Evolutionary conservation across 176 grass and related monocot genomes (phyloP).

Genomic region (Triticum turgidum): DNA sequence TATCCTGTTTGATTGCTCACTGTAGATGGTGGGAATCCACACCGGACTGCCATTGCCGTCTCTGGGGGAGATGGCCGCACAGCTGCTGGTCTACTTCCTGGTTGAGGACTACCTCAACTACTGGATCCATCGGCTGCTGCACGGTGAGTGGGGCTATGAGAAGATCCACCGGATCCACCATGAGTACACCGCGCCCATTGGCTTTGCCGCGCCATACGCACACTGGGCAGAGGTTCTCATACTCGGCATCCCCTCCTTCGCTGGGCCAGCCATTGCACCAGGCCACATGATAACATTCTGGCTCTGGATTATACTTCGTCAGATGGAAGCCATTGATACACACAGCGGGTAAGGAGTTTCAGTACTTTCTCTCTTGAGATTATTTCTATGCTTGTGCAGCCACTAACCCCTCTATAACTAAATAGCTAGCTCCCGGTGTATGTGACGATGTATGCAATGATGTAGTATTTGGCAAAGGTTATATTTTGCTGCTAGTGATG

Average conservation of each 20-base stretch:
- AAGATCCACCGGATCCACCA: conserved; percentile 56
- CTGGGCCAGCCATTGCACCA: conserved; percentile 64
- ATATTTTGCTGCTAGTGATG: conserved; percentile 6
- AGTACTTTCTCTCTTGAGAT: neutral
- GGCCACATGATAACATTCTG: conserved; percentile 92
- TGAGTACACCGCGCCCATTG: conserved; percentile 80
- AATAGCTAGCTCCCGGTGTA: neutral
- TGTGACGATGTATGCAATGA: neutral
- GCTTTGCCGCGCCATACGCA: conserved; percentile 78
- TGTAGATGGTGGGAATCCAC: conserved; percentile 79
- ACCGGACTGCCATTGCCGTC: conserved; percentile 67
- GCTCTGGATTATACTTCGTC: conserved; percentile 80
- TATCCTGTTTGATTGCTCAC: neutral
- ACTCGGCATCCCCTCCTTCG: conserved; percentile 71
- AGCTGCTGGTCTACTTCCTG: conserved; percentile 60
- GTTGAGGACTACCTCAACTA: conserved; percentile 88
- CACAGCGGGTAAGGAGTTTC: conserved; percentile 75
- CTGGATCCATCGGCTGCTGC: conserved; percentile 84
- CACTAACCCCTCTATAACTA: neutral
- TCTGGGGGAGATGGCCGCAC: conserved; percentile 53
- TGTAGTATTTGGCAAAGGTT: neutral
- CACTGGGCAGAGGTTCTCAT: conserved; percentile 92
- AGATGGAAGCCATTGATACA: conserved; percentile 84
- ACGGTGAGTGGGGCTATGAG: conserved; percentile 64
- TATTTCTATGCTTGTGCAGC: neutral